Evolutionary conservation across 352 stramenopile genomes (phyloP).

Genomic region (Phytophthora lateralis): DNA sequence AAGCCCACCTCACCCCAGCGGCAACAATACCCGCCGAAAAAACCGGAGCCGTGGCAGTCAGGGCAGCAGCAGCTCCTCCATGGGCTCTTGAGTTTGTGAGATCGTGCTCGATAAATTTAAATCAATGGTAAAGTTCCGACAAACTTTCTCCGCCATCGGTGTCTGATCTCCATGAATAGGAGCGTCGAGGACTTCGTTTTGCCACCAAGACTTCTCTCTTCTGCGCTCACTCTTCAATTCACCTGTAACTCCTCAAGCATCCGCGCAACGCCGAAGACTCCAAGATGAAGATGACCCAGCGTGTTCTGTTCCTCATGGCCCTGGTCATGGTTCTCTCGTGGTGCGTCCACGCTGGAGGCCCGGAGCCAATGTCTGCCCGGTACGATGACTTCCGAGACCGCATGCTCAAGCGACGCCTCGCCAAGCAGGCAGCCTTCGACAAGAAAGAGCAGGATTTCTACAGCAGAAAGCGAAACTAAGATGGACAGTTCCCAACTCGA

Average conservation of each 20-base stretch:
- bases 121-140: not conserved
- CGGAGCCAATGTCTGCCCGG: slow-evolving; percentile 1
- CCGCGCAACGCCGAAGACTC: slow-evolving; percentile 3
- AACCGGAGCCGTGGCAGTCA: slow-evolving; percentile 33
- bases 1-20: slow-evolving; percentile 5
- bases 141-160: not conserved
- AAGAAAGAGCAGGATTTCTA: slow-evolving; percentile 25
- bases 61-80: slow-evolving; percentile 37
- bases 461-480: slow-evolving; percentile 25
- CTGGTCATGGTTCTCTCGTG: slow-evolving; percentile 15
- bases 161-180: not conserved
- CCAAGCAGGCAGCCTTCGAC: slow-evolving; percentile 24
- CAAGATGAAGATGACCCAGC: slow-evolving; percentile 25
- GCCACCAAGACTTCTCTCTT: not conserved
- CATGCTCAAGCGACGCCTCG: slow-evolving; percentile 18
- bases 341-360: slow-evolving; percentile 15
- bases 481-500: not conserved
- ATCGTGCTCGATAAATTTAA: slow-evolving; percentile 27
- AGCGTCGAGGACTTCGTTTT: slow-evolving; percentile 5
- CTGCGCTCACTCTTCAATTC: not conserved
- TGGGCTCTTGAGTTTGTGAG: slow-evolving; percentile 27
- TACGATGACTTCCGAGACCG: slow-evolving; percentile 29
- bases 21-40: slow-evolving; percentile 2
- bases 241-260: slow-evolving; percentile 2
- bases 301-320: slow-evolving; percentile 21